A percentile compares a stretch with the other conserved stretches of the same genome.
Evolutionary conservation across 1,139 yeast species (phyloP).

Genomic region (Eremothecium sinecaudum): DNA sequence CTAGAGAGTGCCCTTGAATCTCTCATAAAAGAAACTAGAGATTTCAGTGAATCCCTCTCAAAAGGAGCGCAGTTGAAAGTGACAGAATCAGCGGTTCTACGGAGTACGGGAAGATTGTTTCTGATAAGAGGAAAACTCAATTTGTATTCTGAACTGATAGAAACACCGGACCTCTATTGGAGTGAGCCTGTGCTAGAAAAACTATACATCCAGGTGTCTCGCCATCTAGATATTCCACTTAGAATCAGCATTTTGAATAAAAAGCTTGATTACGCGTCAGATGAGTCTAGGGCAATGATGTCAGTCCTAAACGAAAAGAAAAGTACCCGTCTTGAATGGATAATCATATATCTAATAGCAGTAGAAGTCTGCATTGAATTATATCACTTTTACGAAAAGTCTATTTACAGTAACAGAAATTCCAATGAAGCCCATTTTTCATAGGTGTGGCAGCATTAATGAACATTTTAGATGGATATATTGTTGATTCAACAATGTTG

Average conservation of each 20-base stretch:
- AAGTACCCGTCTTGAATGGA: constrained; percentile 75
- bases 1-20: constrained; percentile 64
- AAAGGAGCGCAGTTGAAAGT: constrained; percentile 50
- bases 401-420: background rate
- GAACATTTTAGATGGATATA: no score
- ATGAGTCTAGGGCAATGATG: constrained; percentile 70
- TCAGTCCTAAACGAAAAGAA: constrained; percentile 69
- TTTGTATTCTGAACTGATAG: constrained; percentile 79
- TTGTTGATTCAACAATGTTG: no score
- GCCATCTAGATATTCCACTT: constrained; percentile 63
- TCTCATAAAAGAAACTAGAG: constrained; percentile 52
- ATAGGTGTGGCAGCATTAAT: no score
- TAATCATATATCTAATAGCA: constrained; percentile 69
- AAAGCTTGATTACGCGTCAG: constrained; percentile 82
- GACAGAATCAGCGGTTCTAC: constrained; percentile 54
- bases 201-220: constrained; percentile 61
- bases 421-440: no score
- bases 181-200: constrained; percentile 76
- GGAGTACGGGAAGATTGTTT: constrained; percentile 64
- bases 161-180: constrained; percentile 91
- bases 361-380: constrained; percentile 78
- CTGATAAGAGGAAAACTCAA: constrained; percentile 73
- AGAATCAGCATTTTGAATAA: constrained; percentile 72
- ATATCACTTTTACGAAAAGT: constrained; percentile 45
- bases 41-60: constrained; percentile 57